Evolutionary conservation across 257 asterid genomes (phyloP).

Genomic region (Solanum gracilifrons): DNA sequence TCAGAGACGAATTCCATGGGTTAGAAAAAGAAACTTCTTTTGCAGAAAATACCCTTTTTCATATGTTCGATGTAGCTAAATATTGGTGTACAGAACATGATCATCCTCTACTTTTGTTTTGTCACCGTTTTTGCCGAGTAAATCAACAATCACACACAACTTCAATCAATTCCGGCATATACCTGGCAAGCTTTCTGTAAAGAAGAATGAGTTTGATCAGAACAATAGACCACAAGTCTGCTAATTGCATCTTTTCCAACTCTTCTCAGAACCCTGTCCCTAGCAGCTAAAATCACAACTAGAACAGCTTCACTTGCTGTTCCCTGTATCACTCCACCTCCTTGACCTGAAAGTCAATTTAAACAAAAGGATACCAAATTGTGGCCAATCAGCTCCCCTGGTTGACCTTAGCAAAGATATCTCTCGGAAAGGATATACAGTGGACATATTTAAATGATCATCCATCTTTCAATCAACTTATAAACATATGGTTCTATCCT

Average conservation of each 20-base stretch:
- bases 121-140: not conserved
- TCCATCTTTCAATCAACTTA: not conserved
- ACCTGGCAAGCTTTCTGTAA: constrained; percentile 91
- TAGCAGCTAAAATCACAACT: constrained; percentile 91
- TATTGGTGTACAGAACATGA: not conserved
- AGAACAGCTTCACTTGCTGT: constrained; percentile 90
- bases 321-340: constrained; percentile 94
- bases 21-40: not conserved
- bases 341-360: constrained; percentile 45
- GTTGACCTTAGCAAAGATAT: not conserved
- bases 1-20: not conserved
- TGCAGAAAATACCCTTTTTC: not conserved
- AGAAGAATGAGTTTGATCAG: constrained; percentile 88
- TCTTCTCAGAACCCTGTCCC: constrained; percentile 56
- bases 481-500: not conserved
- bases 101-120: not conserved
- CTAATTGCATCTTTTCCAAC: constrained; percentile 60
- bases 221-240: constrained; percentile 64
- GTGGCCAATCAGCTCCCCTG: not conserved
- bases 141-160: not conserved
- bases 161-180: not conserved
- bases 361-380: constrained; percentile 4
- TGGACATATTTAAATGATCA: not conserved
- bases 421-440: not conserved
- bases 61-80: not conserved